These are phyloP conservation scores for Eucalyptus tenuipes DNA, from an alignment of 345 rosid species.

Conservation along the genomic window DNA sequence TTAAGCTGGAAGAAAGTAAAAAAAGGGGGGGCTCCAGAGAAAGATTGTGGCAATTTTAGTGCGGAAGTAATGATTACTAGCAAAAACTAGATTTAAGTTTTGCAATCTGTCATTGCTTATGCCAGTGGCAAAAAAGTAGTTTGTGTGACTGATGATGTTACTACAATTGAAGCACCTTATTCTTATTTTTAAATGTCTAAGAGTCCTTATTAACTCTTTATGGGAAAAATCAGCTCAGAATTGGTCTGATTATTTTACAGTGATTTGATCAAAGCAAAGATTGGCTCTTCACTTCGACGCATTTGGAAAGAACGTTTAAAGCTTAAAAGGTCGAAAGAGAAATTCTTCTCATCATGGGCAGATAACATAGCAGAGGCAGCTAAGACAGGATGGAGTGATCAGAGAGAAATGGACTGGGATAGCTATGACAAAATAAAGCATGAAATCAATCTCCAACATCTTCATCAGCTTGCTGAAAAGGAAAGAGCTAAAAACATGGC, in stretches of 20 bases:
- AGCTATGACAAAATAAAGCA: conserved; percentile 43
- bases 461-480: conserved; percentile 27
- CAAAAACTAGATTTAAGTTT: not conserved
- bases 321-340: conserved; percentile 29
- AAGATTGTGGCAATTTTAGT: not conserved
- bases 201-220: not conserved
- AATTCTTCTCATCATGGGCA: conserved; percentile 36
- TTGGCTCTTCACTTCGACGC: conserved; percentile 36
- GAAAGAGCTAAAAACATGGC: conserved; percentile 30
- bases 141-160: not conserved
- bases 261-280: conserved; percentile 55
- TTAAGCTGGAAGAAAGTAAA: not conserved
- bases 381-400: conserved; percentile 49
- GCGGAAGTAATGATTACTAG: not conserved
- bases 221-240: not conserved
- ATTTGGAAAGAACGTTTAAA: conserved; percentile 56
- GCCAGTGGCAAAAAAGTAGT: not conserved
- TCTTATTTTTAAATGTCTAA: not conserved
- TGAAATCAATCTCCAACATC: conserved; percentile 35
- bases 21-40: not conserved
- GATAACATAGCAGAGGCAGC: conserved; percentile 55
- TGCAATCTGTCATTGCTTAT: not conserved
- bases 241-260: conserved; percentile 26
- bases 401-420: conserved; percentile 58
- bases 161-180: not conserved